Conservation (phyloP, 768 basidiomycete species). For the Crepidotus variabilis region DNA sequence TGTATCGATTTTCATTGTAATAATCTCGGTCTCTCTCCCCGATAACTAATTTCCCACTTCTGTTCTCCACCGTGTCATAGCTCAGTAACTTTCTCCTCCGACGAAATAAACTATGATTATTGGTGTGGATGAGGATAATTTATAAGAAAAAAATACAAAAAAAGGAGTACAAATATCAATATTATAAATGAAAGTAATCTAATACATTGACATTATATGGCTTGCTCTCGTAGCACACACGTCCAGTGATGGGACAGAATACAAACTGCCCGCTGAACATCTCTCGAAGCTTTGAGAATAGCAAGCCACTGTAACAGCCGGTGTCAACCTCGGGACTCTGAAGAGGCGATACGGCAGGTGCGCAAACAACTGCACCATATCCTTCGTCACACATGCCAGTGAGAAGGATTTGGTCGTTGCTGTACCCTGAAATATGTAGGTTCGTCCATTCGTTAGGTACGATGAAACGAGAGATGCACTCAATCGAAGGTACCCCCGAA, state of each 20-base stretch:
- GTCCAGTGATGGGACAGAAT: constrained; percentile 3
- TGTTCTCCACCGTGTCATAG: too few species aligned
- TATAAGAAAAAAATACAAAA: too few species aligned
- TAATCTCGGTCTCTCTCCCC: too few species aligned
- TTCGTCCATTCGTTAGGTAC: not conserved
- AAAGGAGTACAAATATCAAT: not conserved
- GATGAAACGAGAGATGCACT: not conserved
- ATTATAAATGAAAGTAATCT: not conserved
- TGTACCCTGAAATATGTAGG: not conserved
- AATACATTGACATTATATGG: not conserved
- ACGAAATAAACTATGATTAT: too few species aligned
- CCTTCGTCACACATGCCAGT: not conserved
- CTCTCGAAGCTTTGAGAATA: not conserved
- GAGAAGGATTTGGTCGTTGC: not conserved
- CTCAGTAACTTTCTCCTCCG: too few species aligned
- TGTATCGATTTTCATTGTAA: too few species aligned
- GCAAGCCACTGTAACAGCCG: not conserved
- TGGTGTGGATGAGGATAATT: too few species aligned
- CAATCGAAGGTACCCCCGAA: not conserved
- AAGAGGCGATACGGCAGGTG: not conserved
- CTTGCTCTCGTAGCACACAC: constrained; percentile 1
- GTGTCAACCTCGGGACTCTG: not conserved
- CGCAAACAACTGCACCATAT: not conserved
- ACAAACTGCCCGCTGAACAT: not conserved
- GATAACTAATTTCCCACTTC: too few species aligned